Base-by-base conservation (phyloP, 129 eudicot genomes). In the Saposhnikovia divaricata region DNA sequence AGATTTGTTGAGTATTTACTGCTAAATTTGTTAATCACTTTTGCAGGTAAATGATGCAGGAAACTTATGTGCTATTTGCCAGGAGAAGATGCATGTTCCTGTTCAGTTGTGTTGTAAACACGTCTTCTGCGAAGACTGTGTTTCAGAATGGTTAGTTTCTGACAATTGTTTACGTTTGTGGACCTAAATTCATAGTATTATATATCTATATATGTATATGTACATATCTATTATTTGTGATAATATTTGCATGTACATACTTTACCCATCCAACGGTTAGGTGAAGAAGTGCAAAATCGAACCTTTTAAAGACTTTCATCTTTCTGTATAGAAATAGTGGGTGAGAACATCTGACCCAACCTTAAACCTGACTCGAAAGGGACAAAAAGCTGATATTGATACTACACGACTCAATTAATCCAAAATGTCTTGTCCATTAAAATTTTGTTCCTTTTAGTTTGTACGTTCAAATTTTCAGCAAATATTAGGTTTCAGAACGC, bases 11-110 rank as follows among this genome's bases (percentile, higher is more conserved):
- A 19, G 6, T 37, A 1, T 3, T 14, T 1, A 13, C 5, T 8
- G 11, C 15, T 71, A 71, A 31, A 14, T 6, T 50, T 75, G 78
- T 55, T 43, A 48, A 82, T 78, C 23, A 5, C 68, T 81, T 59
- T 5, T 74, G 77, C 57, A 74, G 59, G 57, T 74, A 45, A 74
- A 45, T 45, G 57, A 74, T 43, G 77, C 77, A 42, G 77, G 77
- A 25, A 50, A 74, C 77, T 50, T 74, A 50, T 74, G 77, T 45
- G 40, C 77, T 23, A 74, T 74, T 4, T 74, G 59, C 77, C 77
- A 74, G 77, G 77, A 74, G 50, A 74, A 45, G 59, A 74, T 74
- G 77, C 77, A 45, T n/a, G 40, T 45, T 74, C 77, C 77, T 25
- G 77, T 74, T 45, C 57, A 44, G 50, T 74, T 74, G 39, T 45